Evolutionary conservation across 1,284 basidiomycete genomes (phyloP).

Genomic region (Ganoderma boninense): DNA sequence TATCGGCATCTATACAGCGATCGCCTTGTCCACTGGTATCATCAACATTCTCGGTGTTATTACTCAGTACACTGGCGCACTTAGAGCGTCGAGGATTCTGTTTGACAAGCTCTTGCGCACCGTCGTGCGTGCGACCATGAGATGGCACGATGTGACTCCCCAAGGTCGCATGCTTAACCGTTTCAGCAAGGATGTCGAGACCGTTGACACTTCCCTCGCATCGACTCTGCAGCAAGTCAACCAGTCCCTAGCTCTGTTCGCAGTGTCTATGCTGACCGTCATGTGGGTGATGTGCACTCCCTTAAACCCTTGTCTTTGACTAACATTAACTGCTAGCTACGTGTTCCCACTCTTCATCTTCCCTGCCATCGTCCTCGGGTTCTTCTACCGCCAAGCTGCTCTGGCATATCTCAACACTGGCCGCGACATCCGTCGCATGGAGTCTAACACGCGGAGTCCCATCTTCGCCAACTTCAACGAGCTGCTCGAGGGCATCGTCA

Average conservation of each 20-base stretch:
- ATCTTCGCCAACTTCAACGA: conserved; percentile 86
- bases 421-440: conserved; percentile 81
- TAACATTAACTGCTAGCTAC: conserved; percentile 46
- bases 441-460: conserved; percentile 75
- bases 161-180: conserved; percentile 71
- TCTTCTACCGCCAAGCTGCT: conserved; percentile 67
- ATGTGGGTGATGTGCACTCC: conserved; percentile 48
- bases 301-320: not conserved
- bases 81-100: conserved; percentile 66
- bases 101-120: conserved; percentile 63
- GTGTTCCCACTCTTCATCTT: conserved; percentile 80
- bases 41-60: conserved; percentile 54
- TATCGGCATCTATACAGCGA: conserved; percentile 66
- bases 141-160: conserved; percentile 60
- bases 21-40: conserved; percentile 57
- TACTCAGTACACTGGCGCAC: conserved; percentile 68
- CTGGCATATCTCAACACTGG: conserved; percentile 82
- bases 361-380: conserved; percentile 73
- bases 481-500: conserved; percentile 80
- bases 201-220: conserved; percentile 78
- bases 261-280: conserved; percentile 71
- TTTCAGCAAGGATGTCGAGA: conserved; percentile 82
- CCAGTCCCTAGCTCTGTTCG: conserved; percentile 74
- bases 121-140: conserved; percentile 71
- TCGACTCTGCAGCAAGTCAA: conserved; percentile 78